A percentile compares a stretch with the other conserved stretches of the same genome.
phyloP scores from a whole-genome alignment of 495 filamentous ascomycete species.

The Penicillium pancosmium region DNA sequence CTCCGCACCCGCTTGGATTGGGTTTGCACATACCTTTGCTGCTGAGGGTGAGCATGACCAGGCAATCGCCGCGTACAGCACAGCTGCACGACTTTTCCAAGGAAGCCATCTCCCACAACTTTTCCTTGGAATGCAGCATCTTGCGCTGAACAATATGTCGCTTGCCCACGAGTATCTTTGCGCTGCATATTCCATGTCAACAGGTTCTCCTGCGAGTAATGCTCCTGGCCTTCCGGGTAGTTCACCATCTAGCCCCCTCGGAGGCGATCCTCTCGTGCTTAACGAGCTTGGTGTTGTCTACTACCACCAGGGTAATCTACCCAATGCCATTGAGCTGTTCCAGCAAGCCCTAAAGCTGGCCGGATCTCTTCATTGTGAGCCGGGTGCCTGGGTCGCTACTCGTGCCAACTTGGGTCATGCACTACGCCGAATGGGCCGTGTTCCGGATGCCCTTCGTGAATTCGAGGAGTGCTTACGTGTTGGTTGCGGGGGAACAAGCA shows the following conservation, averaged over 20 bases:
- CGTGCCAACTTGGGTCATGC: constrained; percentile 89
- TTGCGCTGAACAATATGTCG: constrained; percentile 91
- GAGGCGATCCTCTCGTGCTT: constrained; percentile 80
- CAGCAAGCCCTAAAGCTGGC: constrained; percentile 73
- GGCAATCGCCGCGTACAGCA: constrained; percentile 96
- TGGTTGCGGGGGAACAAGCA: constrained; percentile 69
- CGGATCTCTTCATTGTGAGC: constrained; percentile 76
- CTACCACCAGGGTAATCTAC: constrained; percentile 84
- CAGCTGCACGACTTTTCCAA: constrained; percentile 92
- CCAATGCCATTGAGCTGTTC: constrained; percentile 74
- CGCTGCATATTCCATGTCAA: constrained; percentile 75
- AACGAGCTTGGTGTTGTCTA: constrained; percentile 95
- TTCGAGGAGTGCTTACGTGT: constrained; percentile 82
- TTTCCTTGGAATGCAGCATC: constrained; percentile 97
- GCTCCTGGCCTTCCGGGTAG: constrained; percentile 29
- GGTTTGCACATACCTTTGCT: constrained; percentile 99
- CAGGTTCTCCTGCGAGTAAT: constrained; percentile 51
- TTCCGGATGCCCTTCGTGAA: constrained; percentile 71
- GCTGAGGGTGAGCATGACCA: constrained; percentile 99
- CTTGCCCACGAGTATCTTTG: constrained; percentile 95
- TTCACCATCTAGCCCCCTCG: constrained; percentile 54
- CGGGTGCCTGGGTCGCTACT: constrained; percentile 82
- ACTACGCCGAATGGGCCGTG: constrained; percentile 69
- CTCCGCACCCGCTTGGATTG: constrained; percentile 98
- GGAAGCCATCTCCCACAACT: constrained; percentile 95